A percentile compares a stretch with the other conserved stretches of the same genome.
These are phyloP conservation scores for Xerophyta viscosa DNA, from an alignment of 106 monocot genomes.

Conservation along the genomic window DNA sequence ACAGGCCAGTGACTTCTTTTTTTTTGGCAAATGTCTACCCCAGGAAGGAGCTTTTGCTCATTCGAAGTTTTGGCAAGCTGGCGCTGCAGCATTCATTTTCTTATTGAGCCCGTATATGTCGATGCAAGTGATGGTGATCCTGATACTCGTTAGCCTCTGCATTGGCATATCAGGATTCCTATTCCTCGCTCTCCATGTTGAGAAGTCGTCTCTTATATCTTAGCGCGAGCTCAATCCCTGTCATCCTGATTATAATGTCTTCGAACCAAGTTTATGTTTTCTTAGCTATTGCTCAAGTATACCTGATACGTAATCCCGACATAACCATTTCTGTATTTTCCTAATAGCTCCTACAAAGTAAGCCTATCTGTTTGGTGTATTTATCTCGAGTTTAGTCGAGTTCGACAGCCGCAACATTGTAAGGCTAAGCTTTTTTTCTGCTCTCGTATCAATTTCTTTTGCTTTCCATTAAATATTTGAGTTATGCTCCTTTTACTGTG, in stretches of 20 bases:
- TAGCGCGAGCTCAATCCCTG: not conserved
- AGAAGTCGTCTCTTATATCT: constrained; percentile 4
- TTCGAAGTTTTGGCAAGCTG: constrained; percentile 86
- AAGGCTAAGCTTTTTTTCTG: no score
- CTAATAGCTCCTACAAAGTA: no score
- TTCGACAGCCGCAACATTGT: no score
- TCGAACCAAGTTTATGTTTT: no score
- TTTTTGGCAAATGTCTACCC: not conserved
- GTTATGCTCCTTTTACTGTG: no score
- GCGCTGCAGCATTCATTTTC: constrained; percentile 64
- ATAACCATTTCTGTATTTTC: no score
- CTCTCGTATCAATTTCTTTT: no score
- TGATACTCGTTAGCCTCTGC: constrained; percentile 33
- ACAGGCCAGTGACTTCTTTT: not conserved
- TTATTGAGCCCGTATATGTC: constrained; percentile 71
- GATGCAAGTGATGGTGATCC: constrained; percentile 50
- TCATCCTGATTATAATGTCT: not conserved
- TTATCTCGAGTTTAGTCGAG: no score
- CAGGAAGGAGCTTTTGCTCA: constrained; percentile 96
- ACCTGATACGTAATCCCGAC: no score
- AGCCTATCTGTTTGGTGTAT: no score
- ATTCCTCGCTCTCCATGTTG: constrained; percentile 35
- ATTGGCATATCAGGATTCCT: constrained; percentile 39
- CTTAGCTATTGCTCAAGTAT: no score
- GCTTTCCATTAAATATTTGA: no score